A percentile compares a stretch with the other conserved stretches of the same genome.
Conservation (phyloP, 1,284 basidiomycete genomes). For the Leccinum griseonigrum region DNA sequence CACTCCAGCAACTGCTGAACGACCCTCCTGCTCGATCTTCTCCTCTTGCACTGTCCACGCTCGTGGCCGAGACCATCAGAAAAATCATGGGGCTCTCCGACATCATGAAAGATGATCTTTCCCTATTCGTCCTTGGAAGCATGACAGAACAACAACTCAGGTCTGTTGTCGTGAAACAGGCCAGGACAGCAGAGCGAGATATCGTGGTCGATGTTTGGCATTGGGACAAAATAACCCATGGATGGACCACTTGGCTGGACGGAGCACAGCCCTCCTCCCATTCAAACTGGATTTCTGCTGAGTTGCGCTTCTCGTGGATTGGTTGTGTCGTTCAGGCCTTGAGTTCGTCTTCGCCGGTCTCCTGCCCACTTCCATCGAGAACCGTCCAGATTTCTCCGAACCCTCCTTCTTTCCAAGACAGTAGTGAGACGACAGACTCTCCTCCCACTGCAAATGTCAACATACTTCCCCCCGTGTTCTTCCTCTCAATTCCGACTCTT, state of each 20-base stretch:
- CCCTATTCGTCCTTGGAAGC: constrained; percentile 54
- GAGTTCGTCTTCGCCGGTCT: constrained; percentile 42
- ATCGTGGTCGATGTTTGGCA: constrained; percentile 53
- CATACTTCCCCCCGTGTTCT: constrained; percentile 57
- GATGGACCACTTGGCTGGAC: constrained; percentile 44
- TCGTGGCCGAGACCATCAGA: constrained; percentile 45
- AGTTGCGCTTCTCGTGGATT: constrained; percentile 39
- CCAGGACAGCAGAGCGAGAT: constrained; percentile 50
- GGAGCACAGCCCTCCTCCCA: constrained; percentile 17
- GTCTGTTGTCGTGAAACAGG: constrained; percentile 47
- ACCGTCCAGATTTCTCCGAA: constrained; percentile 12
- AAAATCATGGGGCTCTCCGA: constrained; percentile 50
- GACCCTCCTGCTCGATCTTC: constrained; percentile 26
- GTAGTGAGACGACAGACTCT: constrained; percentile 9
- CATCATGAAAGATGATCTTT: constrained; percentile 63
- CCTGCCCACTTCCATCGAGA: constrained; percentile 40
- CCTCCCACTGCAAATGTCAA: constrained; percentile 30
- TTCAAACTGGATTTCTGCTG: constrained; percentile 14
- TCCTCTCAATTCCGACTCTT: constrained; percentile 53
- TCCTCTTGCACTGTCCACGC: constrained; percentile 33
- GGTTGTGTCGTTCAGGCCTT: constrained; percentile 47
- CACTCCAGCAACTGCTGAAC: constrained; percentile 41
- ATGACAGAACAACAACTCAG: constrained; percentile 60
- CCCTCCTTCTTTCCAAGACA: constrained; percentile 1
- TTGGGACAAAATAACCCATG: constrained; percentile 29